These are phyloP conservation scores for Ogataea parapolymorpha DNA, from an alignment of 805 yeast species.

Conservation along the genomic window DNA sequence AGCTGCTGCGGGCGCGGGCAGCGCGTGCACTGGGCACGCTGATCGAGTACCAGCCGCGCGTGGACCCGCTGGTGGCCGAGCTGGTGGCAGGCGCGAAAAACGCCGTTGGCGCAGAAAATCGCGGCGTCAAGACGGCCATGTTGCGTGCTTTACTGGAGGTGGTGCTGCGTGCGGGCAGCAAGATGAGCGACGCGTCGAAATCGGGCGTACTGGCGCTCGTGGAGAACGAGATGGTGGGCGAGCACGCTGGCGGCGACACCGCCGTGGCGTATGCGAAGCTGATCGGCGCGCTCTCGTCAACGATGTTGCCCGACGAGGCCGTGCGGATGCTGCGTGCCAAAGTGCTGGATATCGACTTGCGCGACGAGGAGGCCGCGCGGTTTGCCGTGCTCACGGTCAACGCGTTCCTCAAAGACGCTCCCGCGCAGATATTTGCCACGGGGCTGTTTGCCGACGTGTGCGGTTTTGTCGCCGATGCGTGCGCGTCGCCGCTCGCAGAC, in stretches of 20 bases:
- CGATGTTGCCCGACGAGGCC: slow-evolving; percentile 64
- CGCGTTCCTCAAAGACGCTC: slow-evolving; percentile 76
- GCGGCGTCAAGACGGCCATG: slow-evolving; percentile 81
- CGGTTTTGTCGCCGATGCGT: slow-evolving; percentile 44
- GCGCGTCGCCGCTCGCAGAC: slow-evolving; percentile 42
- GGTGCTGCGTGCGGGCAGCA: slow-evolving; percentile 71
- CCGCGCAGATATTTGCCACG: slow-evolving; percentile 54
- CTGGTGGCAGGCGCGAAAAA: slow-evolving; percentile 70
- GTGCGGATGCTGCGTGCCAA: slow-evolving; percentile 53
- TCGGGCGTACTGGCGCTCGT: slow-evolving; percentile 64
- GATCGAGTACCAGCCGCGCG: slow-evolving; percentile 86
- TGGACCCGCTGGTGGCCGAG: slow-evolving; percentile 88
- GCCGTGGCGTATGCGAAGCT: slow-evolving; percentile 76
- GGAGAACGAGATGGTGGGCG: slow-evolving; percentile 57
- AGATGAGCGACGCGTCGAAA: slow-evolving; percentile 73
- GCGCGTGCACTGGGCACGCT: slow-evolving; percentile 87
- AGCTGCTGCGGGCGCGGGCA: slow-evolving; percentile 73
- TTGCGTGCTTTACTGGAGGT: slow-evolving; percentile 81
- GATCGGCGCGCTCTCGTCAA: slow-evolving; percentile 72
- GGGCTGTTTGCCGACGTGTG: slow-evolving; percentile 51
- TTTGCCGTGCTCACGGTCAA: slow-evolving; percentile 73
- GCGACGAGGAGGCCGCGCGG: slow-evolving; percentile 41
- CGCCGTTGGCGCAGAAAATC: slow-evolving; percentile 44
- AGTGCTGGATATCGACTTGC: slow-evolving; percentile 46
- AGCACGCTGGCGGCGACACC: slow-evolving; percentile 45